Base-by-base conservation (phyloP, 176 grass and related monocot species). In the Poa annua region DNA sequence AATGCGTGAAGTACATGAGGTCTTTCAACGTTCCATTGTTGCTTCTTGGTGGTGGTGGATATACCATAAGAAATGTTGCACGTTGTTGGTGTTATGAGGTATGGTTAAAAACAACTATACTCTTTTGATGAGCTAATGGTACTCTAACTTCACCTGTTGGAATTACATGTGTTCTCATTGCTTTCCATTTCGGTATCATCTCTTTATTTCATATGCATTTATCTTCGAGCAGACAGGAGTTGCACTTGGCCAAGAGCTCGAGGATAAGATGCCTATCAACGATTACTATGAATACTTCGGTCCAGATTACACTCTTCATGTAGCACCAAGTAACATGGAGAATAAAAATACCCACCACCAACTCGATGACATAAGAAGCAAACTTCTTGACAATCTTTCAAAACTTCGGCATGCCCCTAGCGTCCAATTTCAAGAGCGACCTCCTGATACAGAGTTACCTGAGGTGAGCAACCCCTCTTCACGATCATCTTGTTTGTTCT, bases 41-140 rank as follows among this genome's bases (percentile, higher is more conserved):
- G 72, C 88, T 97, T 64, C 92, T 97, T 39, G 94, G 94, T 53
- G 94, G 94, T 78, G 94, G 92, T 78, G 95, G 95, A 49, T 97
- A 97, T 85, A 97, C 95, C 44, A 92, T 97, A 68, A 87, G 95
- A 82, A 97, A 97, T 94, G 95, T 97, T 49, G 90, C 95, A 44
- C 88, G 94, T 5, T 94, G 95, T 55, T 97, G 95, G 95, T 97
- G 95, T 47, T 94, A 97, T 39, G 95, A 94, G 95, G 95, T 97
- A 97, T 76, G 57, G 34, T 81, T 32, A 16, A 64, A 48, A 66
- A 57, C 8, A 77, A 62, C 12, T 49, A 1, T 24, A 1, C 11
- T 62, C 16, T 49, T 80, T 15, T 38, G 9, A 20, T 74, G 25
- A 4, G 2, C 25, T 82, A 63, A 26, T n/a, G 7, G 0, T 62